These are phyloP conservation scores for Macrocybe sp. DNA, from an alignment of 1,284 basidiomycete species.

Conservation along the genomic window DNA sequence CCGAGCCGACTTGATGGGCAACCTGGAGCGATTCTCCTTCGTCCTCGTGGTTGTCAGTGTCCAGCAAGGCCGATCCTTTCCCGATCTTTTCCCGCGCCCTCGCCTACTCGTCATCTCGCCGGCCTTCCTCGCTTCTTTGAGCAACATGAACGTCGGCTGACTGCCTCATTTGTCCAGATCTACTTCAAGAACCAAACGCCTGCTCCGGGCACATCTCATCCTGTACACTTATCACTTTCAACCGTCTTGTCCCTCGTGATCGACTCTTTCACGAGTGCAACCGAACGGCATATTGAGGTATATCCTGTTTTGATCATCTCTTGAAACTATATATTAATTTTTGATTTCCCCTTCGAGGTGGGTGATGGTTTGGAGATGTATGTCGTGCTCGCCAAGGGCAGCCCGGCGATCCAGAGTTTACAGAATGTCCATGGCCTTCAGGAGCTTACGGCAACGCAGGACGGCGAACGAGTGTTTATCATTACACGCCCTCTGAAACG, in stretches of 20 bases:
- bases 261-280: slow-evolving; percentile 91
- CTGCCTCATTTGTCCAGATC: slow-evolving; percentile 50
- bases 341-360: slow-evolving; percentile 45
- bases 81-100: slow-evolving; percentile 38
- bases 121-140: slow-evolving; percentile 11
- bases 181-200: slow-evolving; percentile 93
- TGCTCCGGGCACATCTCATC: slow-evolving; percentile 63
- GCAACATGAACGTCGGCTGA: slow-evolving; percentile 17
- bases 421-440: slow-evolving; percentile 54
- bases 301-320: slow-evolving; percentile 17
- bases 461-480: slow-evolving; percentile 71
- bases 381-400: slow-evolving; percentile 72
- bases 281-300: slow-evolving; percentile 94
- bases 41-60: slow-evolving; percentile 17
- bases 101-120: slow-evolving; percentile 15
- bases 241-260: slow-evolving; percentile 84
- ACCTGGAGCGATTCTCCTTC: slow-evolving; percentile 2
- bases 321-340: slow-evolving; percentile 5
- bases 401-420: slow-evolving; percentile 53
- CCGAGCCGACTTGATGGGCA: slow-evolving; percentile 10
- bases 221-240: slow-evolving; percentile 74
- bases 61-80: slow-evolving; percentile 35
- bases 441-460: slow-evolving; percentile 52
- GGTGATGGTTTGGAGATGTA: slow-evolving; percentile 93
- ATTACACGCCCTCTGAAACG: slow-evolving; percentile 70